Conservation (phyloP, 1,284 basidiomycete species). For the Trichosporon sp. region DNA sequence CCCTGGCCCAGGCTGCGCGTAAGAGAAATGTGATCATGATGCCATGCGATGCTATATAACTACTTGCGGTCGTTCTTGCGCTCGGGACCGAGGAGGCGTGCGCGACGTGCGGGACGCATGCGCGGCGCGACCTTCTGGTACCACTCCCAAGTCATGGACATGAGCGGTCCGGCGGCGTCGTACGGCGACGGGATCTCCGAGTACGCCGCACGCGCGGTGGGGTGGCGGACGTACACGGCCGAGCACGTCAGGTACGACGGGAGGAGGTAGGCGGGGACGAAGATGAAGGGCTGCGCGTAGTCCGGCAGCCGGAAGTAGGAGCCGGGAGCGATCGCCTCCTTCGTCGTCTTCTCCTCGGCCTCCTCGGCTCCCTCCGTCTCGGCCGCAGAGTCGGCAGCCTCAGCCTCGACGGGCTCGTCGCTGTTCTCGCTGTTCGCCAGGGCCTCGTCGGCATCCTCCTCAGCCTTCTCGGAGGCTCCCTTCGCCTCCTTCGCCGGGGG, state of each 20-base stretch:
- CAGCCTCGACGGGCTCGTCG: constrained; percentile 19
- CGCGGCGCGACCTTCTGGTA: constrained; percentile 67
- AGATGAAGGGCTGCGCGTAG: constrained; percentile 87
- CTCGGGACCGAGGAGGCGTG: constrained; percentile 70
- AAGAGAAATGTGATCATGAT: constrained; percentile 22
- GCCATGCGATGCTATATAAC: constrained; percentile 25
- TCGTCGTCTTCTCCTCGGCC: constrained; percentile 25
- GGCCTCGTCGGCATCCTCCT: constrained; percentile 37
- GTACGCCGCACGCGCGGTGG: constrained; percentile 87
- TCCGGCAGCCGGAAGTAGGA: constrained; percentile 76
- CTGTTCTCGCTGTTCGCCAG: constrained; percentile 22
- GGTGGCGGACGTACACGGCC: constrained; percentile 90
- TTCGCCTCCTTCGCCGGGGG: constrained; percentile 32
- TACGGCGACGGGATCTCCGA: constrained; percentile 92
- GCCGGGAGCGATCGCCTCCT: constrained; percentile 17
- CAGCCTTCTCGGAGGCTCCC: constrained; percentile 35
- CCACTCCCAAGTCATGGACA: constrained; percentile 87
- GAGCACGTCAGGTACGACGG: constrained; percentile 89
- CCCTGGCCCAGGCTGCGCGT: background rate
- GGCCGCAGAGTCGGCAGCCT: background rate
- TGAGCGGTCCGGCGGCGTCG: constrained; percentile 86
- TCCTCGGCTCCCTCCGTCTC: constrained; percentile 25
- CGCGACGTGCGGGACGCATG: constrained; percentile 66
- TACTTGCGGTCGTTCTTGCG: constrained; percentile 41
- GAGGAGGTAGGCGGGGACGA: constrained; percentile 94